Conservation (phyloP, 768 basidiomycete genomes). For the Termitomyces sp. region DNA sequence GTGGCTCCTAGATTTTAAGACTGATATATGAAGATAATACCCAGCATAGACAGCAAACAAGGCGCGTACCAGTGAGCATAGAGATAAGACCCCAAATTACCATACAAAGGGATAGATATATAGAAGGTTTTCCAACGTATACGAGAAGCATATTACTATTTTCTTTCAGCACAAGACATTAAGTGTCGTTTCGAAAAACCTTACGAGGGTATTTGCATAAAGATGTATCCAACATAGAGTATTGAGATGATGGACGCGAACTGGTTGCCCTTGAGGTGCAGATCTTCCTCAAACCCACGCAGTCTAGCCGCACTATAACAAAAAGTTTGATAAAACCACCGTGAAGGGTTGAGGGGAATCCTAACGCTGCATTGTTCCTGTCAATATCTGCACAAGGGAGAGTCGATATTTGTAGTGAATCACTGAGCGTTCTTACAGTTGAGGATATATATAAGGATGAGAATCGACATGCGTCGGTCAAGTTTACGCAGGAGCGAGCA, state of each 20-base stretch:
- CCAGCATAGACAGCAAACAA: neutral
- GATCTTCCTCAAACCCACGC: constrained; percentile 64
- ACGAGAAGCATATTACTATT: constrained; percentile 72
- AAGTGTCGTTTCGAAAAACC: constrained; percentile 15
- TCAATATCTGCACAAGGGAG: constrained; percentile 45
- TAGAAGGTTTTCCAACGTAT: constrained; percentile 59
- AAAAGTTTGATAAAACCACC: neutral
- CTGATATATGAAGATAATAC: neutral
- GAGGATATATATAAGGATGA: constrained; percentile 46
- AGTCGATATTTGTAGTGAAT: neutral
- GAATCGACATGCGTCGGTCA: constrained; percentile 49
- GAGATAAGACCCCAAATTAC: constrained; percentile 65
- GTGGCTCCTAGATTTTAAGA: constrained; percentile 27
- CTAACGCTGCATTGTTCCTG: constrained; percentile 57
- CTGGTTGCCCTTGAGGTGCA: constrained; percentile 53
- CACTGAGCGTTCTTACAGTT: constrained; percentile 33
- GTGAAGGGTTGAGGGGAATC: neutral
- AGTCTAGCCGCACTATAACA: constrained; percentile 58
- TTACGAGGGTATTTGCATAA: constrained; percentile 79
- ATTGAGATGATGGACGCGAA: constrained; percentile 66
- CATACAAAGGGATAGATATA: constrained; percentile 67
- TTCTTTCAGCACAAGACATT: neutral
- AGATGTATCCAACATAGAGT: constrained; percentile 67
- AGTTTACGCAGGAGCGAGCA: constrained; percentile 48
- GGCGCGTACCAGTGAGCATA: constrained; percentile 40